phyloP scores from a whole-genome alignment of 1,284 basidiomycete genomes.

The Ceratobasidium theobromae region DNA sequence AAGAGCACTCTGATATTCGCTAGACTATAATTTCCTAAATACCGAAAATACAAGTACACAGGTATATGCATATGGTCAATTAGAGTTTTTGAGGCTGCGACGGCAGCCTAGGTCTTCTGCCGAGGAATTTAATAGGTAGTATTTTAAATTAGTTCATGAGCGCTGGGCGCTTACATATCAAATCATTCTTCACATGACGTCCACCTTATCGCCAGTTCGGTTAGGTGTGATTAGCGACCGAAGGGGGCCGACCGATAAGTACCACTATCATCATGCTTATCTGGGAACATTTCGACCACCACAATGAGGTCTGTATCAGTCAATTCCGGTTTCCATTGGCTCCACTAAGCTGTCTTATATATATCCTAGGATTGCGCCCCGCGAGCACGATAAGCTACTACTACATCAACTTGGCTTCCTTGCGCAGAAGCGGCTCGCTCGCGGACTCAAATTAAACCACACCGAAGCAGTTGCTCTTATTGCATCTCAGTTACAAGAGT shows the following conservation, averaged over 20 bases:
- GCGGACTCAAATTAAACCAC: constrained; percentile 83
- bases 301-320: constrained; percentile 21
- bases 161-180: too few relatives aligned
- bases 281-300: neutral
- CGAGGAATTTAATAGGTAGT: too few relatives aligned
- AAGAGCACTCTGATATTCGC: too few relatives aligned
- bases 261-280: constrained; percentile 9
- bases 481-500: constrained; percentile 87
- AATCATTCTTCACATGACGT: too few relatives aligned
- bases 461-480: constrained; percentile 91
- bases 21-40: too few relatives aligned
- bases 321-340: neutral
- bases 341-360: neutral
- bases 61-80: too few relatives aligned
- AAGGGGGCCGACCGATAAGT: constrained; percentile 3
- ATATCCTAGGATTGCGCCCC: constrained; percentile 32
- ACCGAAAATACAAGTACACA: too few relatives aligned
- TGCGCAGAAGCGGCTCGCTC: constrained; percentile 91
- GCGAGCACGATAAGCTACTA: constrained; percentile 47
- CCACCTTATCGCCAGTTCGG: too few relatives aligned
- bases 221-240: too few relatives aligned
- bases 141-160: too few relatives aligned
- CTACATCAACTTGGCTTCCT: constrained; percentile 71
- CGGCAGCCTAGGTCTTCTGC: too few relatives aligned
- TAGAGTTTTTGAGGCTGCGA: too few relatives aligned